Conservation (phyloP, 2,329 filamentous ascomycete species). For the Xylaria polymorpha region DNA sequence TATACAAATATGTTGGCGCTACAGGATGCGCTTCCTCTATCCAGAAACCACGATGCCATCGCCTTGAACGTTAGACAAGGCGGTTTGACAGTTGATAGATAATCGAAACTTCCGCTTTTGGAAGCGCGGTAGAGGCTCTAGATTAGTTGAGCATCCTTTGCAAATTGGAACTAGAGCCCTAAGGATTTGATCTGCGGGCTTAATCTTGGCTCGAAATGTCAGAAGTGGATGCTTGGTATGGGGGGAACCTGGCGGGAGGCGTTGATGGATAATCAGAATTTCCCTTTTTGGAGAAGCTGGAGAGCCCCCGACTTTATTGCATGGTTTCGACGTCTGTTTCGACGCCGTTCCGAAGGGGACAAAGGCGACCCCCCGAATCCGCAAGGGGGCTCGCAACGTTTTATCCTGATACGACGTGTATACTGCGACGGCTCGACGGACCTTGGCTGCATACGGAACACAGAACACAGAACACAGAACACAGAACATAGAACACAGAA, state of each 20-base stretch:
- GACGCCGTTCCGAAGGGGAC: neutral
- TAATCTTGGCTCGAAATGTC: neutral
- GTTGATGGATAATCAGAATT: slow-evolving; percentile 32
- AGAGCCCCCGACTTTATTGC: neutral
- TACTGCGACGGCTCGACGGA: neutral
- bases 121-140: neutral
- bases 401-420: neutral
- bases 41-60: neutral
- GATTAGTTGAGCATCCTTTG: neutral
- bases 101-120: slow-evolving; percentile 24
- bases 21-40: neutral
- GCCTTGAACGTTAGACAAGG: neutral
- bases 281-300: slow-evolving; percentile 18
- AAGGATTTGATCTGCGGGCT: too few relatives aligned
- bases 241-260: too few relatives aligned
- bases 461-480: too few relatives aligned
- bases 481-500: too few relatives aligned
- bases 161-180: neutral
- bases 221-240: too few relatives aligned
- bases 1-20: slow-evolving; percentile 1
- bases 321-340: slow-evolving; percentile 11
- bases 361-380: neutral
- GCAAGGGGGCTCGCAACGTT: slow-evolving; percentile 3
- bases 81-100: slow-evolving; percentile 21
- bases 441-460: too few relatives aligned